Conservation (phyloP, 2,329 filamentous ascomycete species). For the Verticillium nonalfalfae region DNA sequence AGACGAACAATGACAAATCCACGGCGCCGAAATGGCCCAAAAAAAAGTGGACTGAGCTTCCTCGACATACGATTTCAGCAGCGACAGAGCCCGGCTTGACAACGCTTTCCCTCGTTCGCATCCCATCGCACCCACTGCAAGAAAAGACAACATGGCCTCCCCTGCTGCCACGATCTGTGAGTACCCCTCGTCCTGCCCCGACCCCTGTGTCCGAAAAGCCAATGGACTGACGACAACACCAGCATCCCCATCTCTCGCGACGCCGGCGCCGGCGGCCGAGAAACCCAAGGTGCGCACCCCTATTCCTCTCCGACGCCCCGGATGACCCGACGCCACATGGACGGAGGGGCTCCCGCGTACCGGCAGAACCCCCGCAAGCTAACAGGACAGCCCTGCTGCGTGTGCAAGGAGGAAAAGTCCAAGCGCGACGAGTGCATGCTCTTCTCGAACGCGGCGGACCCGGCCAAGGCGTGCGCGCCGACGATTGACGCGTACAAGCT, state of each 20-base stretch:
- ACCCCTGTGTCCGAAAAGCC: background rate
- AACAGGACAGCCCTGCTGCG: constrained; percentile 75
- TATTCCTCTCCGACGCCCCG: background rate
- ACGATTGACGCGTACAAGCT: constrained; percentile 79
- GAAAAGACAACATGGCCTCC: constrained; percentile 19
- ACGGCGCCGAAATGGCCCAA: background rate
- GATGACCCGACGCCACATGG: no score
- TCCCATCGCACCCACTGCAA: background rate
- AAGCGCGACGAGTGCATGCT: constrained; percentile 98
- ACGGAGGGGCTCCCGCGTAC: no score
- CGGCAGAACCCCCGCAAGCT: background rate
- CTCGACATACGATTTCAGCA: background rate
- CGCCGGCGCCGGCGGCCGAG: constrained; percentile 20
- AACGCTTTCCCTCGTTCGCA: background rate
- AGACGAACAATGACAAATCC: constrained; percentile 14
- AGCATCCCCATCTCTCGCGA: constrained; percentile 15
- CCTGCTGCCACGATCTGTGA: constrained; percentile 20
- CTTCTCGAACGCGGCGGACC: constrained; percentile 79
- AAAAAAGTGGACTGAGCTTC: constrained; percentile 8
- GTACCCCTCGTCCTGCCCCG: constrained; percentile 1
- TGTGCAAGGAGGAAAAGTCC: constrained; percentile 93
- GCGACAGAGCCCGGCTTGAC: background rate
- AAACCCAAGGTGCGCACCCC: constrained; percentile 34
- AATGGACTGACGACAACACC: background rate
- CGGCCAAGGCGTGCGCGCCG: constrained; percentile 74